Evolutionary conservation across 768 basidiomycete genomes (phyloP), one percentile per base, ranked within the genome.

Genomic region (Tricholoma sp.): DNA sequence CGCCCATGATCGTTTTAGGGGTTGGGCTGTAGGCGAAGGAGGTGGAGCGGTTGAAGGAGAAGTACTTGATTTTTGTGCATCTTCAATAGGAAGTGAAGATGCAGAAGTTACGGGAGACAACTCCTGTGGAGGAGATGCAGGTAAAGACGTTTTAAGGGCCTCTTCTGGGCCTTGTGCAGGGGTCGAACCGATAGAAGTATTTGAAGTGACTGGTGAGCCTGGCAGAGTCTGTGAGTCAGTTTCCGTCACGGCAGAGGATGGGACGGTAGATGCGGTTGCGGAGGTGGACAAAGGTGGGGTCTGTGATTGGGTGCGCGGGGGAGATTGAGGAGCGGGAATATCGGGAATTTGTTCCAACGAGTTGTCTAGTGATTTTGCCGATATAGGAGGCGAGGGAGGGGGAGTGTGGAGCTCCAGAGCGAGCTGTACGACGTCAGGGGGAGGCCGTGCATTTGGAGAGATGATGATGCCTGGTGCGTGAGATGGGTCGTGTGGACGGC

Each of bases 1-100:
- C 0, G 89, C 88, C 84, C 86, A 92, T 1, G 86, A 87, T 67
- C 85, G 89, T 71, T 83, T 87, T n/a, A 61, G 45, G 2, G 75
- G 66, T n/a, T n/a, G n/a, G n/a, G n/a, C n/a, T n/a, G n/a, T n/a
- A n/a, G n/a, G n/a, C n/a, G n/a, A n/a, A n/a, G n/a, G n/a, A 27
- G 74, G 54, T 4, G 74, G 68, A 21, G 74, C 62, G 35, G 74
- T 56, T 4, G 47, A 9, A 31, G 29, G 22, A 11, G 10, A 12
- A 24, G 45, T 14, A 14, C 18, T n/a, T 21, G 41, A n/a, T 18
- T 41, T 41, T 47, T 62, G 53, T 14, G 60, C 21, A 14, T 43
- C 52, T 32, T 56, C 45, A 7, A 56, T 18, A 39, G 34, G 19
- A 4, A 24, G 12, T 4, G 19, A 14, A 22, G 35, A 18, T 37